Percentiles rank a stretch among this genome's conserved stretches.
Evolutionary conservation across 1,284 basidiomycete genomes (phyloP).

Genomic region (Microbotryum scabiosae): DNA sequence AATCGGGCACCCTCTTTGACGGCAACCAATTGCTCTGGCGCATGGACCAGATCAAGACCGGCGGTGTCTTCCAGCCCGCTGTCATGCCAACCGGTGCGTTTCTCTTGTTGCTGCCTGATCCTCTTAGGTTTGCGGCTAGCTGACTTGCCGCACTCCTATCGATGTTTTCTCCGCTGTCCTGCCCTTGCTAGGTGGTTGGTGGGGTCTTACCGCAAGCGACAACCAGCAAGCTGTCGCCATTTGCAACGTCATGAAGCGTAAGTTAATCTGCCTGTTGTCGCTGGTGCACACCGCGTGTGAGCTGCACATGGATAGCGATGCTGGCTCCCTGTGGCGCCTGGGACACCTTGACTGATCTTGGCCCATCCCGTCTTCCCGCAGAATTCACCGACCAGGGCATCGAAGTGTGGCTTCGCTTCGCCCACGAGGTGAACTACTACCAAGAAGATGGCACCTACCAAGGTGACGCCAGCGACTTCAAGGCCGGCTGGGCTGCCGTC

Average conservation of each 20-base stretch:
- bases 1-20: constrained; percentile 37
- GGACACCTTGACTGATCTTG: too few species aligned
- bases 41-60: constrained; percentile 37
- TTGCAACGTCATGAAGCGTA: constrained; percentile 38
- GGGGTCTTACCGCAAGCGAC: constrained; percentile 29
- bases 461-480: constrained; percentile 37
- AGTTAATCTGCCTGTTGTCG: too few species aligned
- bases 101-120: not conserved
- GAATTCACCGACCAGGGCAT: constrained; percentile 40
- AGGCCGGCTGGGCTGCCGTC: constrained; percentile 39
- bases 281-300: too few species aligned
- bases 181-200: constrained; percentile 27
- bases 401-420: constrained; percentile 41
- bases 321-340: too few species aligned
- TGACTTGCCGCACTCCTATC: too few species aligned
- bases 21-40: constrained; percentile 37
- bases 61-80: constrained; percentile 39
- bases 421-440: constrained; percentile 31
- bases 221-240: constrained; percentile 37
- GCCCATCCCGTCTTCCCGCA: too few species aligned
- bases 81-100: constrained; percentile 25
- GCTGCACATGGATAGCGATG: too few species aligned
- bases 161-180: not conserved
- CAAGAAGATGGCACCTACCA: constrained; percentile 34
- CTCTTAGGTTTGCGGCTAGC: too few species aligned